phyloP scores from a whole-genome alignment of 257 asterid genomes.

The Penstemon newberryi region DNA sequence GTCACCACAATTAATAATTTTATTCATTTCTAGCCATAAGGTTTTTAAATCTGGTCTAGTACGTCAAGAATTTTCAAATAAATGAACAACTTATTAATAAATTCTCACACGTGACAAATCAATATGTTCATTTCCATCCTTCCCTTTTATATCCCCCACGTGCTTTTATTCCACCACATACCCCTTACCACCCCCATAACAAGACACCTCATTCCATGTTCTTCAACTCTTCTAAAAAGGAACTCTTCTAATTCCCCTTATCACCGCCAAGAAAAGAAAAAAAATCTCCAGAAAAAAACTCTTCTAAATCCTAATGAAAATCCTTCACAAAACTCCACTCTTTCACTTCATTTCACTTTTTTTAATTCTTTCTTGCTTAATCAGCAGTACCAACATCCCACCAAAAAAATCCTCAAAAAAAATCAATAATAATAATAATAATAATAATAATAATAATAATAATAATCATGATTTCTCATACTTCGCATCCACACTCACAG shows the following conservation, averaged over 20 bases:
- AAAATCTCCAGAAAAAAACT: too few species aligned
- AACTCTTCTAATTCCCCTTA: background rate
- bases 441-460: too few species aligned
- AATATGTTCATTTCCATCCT: background rate
- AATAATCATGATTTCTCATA: slow-evolving; percentile 3
- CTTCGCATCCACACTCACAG: background rate
- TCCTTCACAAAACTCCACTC: too few species aligned
- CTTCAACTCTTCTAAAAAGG: background rate
- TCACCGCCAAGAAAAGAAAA: slow-evolving; percentile 1
- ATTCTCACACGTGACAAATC: slow-evolving; percentile 39
- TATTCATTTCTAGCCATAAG: too few species aligned
- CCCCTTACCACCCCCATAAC: background rate
- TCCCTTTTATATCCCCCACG: slow-evolving; percentile 33
- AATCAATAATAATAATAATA: too few species aligned
- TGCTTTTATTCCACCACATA: slow-evolving; percentile 33
- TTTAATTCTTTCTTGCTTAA: background rate
- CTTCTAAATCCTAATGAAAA: too few species aligned
- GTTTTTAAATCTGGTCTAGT: too few species aligned
- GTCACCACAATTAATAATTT: too few species aligned
- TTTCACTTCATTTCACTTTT: too few species aligned
- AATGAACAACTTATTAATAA: slow-evolving; percentile 3
- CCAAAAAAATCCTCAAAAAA: too few species aligned
- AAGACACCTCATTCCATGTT: slow-evolving; percentile 4
- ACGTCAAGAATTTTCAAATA: too few species aligned
- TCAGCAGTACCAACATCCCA: background rate